A percentile compares a stretch with the other conserved stretches of the same genome.
phyloP scores from a whole-genome alignment of 495 filamentous ascomycete genomes.

The Venustampulla echinocandica region DNA sequence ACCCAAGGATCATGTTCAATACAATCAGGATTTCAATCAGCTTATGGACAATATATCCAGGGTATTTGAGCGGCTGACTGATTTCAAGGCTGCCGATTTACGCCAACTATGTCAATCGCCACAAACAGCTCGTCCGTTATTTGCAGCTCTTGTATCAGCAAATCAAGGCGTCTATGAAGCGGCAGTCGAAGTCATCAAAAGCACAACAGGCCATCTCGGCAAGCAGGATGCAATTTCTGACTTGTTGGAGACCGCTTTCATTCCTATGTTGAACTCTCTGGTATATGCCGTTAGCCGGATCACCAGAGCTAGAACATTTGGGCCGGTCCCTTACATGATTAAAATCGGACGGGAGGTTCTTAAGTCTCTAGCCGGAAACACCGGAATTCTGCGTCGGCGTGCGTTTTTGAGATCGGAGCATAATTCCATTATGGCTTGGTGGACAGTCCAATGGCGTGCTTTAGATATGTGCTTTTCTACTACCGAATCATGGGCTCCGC shows the following conservation, averaged over 20 bases:
- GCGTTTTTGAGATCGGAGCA: slow-evolving; percentile 50
- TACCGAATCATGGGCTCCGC: slow-evolving; percentile 70
- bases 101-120: slow-evolving; percentile 53
- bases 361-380: slow-evolving; percentile 72
- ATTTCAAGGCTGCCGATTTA: slow-evolving; percentile 59
- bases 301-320: slow-evolving; percentile 50
- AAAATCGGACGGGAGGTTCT: slow-evolving; percentile 69
- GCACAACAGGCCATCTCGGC: slow-evolving; percentile 58
- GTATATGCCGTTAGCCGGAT: slow-evolving; percentile 30
- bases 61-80: slow-evolving; percentile 65
- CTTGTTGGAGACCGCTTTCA: slow-evolving; percentile 54
- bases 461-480: slow-evolving; percentile 72
- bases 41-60: slow-evolving; percentile 60
- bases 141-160: slow-evolving; percentile 35
- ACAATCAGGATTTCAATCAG: slow-evolving; percentile 64
- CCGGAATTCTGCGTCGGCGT: slow-evolving; percentile 66
- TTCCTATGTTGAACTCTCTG: slow-evolving; percentile 28
- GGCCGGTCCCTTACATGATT: slow-evolving; percentile 59
- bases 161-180: slow-evolving; percentile 64
- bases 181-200: slow-evolving; percentile 71
- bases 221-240: slow-evolving; percentile 67
- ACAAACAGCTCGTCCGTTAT: slow-evolving; percentile 37
- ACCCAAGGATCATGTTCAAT: slow-evolving; percentile 49
- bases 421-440: slow-evolving; percentile 60
- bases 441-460: slow-evolving; percentile 72